These are phyloP conservation scores for Mycena olivaceomarginata DNA, from an alignment of 768 basidiomycete species.

Conservation along the genomic window DNA sequence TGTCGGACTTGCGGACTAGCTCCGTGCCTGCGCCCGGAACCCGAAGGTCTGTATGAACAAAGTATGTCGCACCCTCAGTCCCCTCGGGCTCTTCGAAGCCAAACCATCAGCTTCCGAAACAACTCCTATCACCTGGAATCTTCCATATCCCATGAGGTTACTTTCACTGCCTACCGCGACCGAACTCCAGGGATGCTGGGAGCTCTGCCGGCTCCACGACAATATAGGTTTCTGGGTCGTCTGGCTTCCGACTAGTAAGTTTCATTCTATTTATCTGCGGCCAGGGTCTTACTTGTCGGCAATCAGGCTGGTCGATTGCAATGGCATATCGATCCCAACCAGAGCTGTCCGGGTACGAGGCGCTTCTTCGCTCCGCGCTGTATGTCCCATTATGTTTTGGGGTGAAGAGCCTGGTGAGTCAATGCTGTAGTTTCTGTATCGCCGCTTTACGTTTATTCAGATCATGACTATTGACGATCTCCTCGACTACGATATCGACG, in stretches of 20 bases:
- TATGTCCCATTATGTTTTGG: slow-evolving; percentile 55
- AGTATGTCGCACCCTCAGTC: too few relatives aligned
- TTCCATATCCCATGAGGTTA: not conserved
- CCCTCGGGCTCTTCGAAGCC: too few relatives aligned
- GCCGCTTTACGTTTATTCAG: too few relatives aligned
- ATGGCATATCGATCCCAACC: slow-evolving; percentile 54
- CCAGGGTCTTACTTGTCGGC: not conserved
- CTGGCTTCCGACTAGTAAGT: slow-evolving; percentile 51
- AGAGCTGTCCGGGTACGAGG: slow-evolving; percentile 41
- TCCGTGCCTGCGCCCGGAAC: too few relatives aligned
- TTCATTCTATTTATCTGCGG: too few relatives aligned
- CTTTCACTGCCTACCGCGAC: slow-evolving; percentile 44
- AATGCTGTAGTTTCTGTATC: not conserved
- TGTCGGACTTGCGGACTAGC: too few relatives aligned
- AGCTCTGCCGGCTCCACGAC: slow-evolving; percentile 55
- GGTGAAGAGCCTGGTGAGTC: too few relatives aligned
- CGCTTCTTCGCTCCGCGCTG: slow-evolving; percentile 44
- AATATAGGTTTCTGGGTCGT: slow-evolving; percentile 57
- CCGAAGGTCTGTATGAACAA: too few relatives aligned
- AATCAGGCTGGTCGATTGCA: slow-evolving; percentile 54
- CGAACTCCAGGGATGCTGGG: slow-evolving; percentile 56
- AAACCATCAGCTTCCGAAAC: too few relatives aligned
- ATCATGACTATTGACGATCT: slow-evolving; percentile 59
- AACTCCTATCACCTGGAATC: not conserved
- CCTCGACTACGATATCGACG: slow-evolving; percentile 54